Evolutionary conservation across 192 early-diverging fungal genomes (phyloP).

Genomic region (Oehlia diaphana): DNA sequence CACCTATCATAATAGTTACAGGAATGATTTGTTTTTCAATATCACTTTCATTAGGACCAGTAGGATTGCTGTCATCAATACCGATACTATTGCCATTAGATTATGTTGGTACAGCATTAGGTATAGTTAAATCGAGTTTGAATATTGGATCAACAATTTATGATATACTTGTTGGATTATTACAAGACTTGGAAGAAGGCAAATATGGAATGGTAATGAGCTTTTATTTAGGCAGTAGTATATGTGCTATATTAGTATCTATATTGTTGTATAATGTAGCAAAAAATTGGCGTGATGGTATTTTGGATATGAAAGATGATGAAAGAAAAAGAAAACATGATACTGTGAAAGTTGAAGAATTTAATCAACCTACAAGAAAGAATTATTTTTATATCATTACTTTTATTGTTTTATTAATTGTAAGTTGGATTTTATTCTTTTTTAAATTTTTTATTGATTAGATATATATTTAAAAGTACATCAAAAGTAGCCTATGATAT

Average conservation of each 20-base stretch:
- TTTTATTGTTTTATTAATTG: neutral
- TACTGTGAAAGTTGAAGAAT: neutral
- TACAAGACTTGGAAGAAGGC: neutral
- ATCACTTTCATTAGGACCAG: constrained; percentile 7
- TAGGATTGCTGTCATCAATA: neutral
- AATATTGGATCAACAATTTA: constrained; percentile 1
- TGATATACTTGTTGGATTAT: constrained; percentile 6
- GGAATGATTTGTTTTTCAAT: constrained; percentile 11
- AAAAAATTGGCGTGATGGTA: neutral
- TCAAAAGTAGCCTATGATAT: no score
- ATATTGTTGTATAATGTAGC: neutral
- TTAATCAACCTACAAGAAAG: neutral
- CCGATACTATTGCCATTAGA: constrained; percentile 9
- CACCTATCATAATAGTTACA: neutral
- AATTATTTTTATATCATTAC: neutral
- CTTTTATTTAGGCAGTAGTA: neutral
- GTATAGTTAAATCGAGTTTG: neutral
- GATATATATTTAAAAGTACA: no score
- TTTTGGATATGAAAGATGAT: neutral
- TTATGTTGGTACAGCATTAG: constrained; percentile 9
- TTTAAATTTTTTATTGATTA: no score
- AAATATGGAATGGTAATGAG: neutral
- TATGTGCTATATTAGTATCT: neutral
- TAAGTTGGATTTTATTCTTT: constrained; percentile 17
- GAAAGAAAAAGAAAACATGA: neutral